Base-by-base conservation (phyloP, 805 yeast species). In the Tetrapisispora namnaoensis region DNA sequence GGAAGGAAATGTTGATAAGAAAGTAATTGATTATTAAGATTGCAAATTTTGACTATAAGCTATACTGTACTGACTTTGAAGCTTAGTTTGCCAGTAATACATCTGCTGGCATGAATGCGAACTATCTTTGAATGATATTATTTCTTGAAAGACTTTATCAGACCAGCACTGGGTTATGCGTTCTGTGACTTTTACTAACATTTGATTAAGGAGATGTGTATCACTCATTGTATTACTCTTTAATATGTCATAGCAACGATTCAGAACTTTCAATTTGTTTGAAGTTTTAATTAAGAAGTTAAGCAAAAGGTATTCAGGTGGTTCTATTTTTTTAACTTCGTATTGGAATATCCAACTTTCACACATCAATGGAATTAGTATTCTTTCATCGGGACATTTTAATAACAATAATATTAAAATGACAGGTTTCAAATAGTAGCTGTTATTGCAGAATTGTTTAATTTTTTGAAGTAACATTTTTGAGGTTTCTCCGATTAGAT, bases 81-180 rank as follows among this genome's bases (percentile, higher is more conserved):
- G 32, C n/a, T 34, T 27, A 3, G 21, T 42, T 30, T 45, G 32
- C 64, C 64, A 61, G 46, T 55, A 60, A 39, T 55, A 53, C 40
- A 61, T 44, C 41, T 61, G 62, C 35, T 59, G 51, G 22, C 58
- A 56, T 7, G 58, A 51, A 20, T 52, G 49, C 4, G 57, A 45
- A 3, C 57, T 59, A 44, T 60, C 66, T 42, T 57, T 51, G 24
- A 56, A 53, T 10, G 51, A 47, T 43, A 56, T 55, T 20, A 60
- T 40, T 43, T 61, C 60, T 43, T 54, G 53, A 27, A 59, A 44
- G 30, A 58, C 57, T 38, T 47, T 53, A 44, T 60, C 62, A 28
- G 51, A 54, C 66, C 66, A 62, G 42, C 50, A 53, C 27, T 54
- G 55, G 22, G 59, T 58, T 18, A 62, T 42, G 28, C 49, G 53